Evolutionary conservation across 1,139 yeast species (phyloP).

Genomic region (Sugiyamaella paludigena): DNA sequence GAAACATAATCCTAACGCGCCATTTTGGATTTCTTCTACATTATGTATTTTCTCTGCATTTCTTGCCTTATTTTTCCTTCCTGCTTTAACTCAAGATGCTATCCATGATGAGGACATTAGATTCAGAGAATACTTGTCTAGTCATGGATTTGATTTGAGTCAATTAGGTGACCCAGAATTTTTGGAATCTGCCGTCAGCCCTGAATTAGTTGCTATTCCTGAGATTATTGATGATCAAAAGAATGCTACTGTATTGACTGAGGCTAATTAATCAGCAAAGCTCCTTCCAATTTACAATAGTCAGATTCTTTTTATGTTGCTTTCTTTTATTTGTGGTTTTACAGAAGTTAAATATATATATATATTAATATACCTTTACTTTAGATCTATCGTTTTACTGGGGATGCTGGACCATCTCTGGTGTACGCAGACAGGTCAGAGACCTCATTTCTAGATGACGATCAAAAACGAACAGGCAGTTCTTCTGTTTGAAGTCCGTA

Average conservation of each 20-base stretch:
- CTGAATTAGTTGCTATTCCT: constrained; percentile 3
- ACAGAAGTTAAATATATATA: too few relatives aligned
- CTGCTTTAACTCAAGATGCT: constrained; percentile 80
- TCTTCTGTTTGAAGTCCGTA: too few relatives aligned
- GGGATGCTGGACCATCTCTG: too few relatives aligned
- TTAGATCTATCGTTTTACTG: too few relatives aligned
- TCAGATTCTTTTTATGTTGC: too few relatives aligned
- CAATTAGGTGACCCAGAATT: constrained; percentile 29
- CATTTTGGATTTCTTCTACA: constrained; percentile 79
- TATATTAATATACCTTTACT: too few relatives aligned
- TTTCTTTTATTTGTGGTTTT: too few relatives aligned
- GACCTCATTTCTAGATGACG: too few relatives aligned
- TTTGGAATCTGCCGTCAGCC: constrained; percentile 3
- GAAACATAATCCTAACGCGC: constrained; percentile 56
- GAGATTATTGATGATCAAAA: constrained; percentile 3
- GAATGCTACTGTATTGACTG: constrained; percentile 1
- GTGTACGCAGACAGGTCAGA: too few relatives aligned
- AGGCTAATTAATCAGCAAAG: constrained; percentile 6
- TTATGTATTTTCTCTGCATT: constrained; percentile 71
- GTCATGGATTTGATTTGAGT: constrained; percentile 36
- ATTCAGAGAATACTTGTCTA: constrained; percentile 59
- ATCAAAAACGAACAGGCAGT: too few relatives aligned
- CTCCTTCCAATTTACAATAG: too few relatives aligned
- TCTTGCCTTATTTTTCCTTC: constrained; percentile 68
- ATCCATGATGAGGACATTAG: constrained; percentile 71